Percentiles rank a stretch among this genome's conserved stretches.
These are phyloP conservation scores for Rhipidocladum racemiflorum DNA, from an alignment of 176 grass and related monocot genomes.

Conservation along the genomic window DNA sequence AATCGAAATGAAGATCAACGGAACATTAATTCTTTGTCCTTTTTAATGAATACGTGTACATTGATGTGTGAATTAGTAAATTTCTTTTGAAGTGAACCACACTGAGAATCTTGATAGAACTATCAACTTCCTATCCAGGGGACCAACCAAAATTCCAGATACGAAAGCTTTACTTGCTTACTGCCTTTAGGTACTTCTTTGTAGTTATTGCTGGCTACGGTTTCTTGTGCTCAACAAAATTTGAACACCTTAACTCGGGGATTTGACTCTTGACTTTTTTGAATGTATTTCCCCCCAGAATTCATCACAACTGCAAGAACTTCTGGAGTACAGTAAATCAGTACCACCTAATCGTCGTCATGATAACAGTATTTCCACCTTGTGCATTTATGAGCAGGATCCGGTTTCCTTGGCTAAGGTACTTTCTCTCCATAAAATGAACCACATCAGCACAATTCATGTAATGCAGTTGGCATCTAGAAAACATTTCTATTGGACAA, in stretches of 20 bases:
- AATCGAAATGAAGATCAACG: background rate
- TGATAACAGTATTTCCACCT: slow-evolving; percentile 63
- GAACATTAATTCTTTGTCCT: background rate
- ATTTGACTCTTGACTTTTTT: slow-evolving; percentile 9
- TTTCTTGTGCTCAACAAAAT: background rate
- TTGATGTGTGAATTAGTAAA: background rate
- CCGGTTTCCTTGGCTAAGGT: slow-evolving; percentile 79
- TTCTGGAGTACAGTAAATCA: slow-evolving; percentile 79
- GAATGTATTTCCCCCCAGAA: slow-evolving; percentile 39
- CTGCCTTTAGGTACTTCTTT: slow-evolving; percentile 11
- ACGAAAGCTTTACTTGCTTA: background rate
- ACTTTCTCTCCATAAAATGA: slow-evolving; percentile 33
- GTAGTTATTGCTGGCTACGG: background rate
- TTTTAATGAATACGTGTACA: background rate
- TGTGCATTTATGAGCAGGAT: slow-evolving; percentile 65
- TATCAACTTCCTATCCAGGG: background rate
- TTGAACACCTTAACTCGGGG: background rate
- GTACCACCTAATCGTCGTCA: slow-evolving; percentile 49
- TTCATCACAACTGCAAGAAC: slow-evolving; percentile 67
- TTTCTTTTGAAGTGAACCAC: background rate
- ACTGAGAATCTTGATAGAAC: background rate
- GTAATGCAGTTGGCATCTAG: background rate
- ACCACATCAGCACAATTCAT: background rate
- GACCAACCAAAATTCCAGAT: background rate
- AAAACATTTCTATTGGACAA: background rate